Evolutionary conservation across 176 grass and related monocot species (phyloP), one percentile per base, ranked within the genome.

Genomic region (Avena insularis): DNA sequence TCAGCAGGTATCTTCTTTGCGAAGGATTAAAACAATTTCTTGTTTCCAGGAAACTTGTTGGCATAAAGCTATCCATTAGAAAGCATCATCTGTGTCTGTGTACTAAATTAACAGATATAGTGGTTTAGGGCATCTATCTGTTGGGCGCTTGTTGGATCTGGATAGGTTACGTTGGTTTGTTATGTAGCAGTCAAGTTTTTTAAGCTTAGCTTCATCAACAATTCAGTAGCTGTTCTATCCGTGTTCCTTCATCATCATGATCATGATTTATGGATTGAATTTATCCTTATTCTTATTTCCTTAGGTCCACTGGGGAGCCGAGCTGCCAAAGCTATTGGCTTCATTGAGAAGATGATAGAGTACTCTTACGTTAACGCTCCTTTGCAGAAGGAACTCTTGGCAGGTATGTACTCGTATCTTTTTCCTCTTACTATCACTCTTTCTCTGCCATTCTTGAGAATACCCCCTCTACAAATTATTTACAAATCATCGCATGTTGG

Each of bases 281-380:
- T 3, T 29, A 46, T 21, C 0, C 19, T 79, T 65, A 15, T 63
- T 50, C 25, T 79, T 64, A 15, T 63, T 50, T 89, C 17, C 21
- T 50, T 84, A 97, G 95, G 95, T 60, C 95, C 95, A 58, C n/a
- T 95, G 79, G 95, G 95, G 82, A 97, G 92, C 71, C 88, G 92
- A 71, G 95, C 92, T 63, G 95, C 95, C 20, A 97, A 95, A 81
- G 95, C 95, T 56, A 95, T 97, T 19, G 95, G 95, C 6, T 97
- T 97, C 89, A 97, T 93, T 0, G 93, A 97, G 51, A 97, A 93
- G 87, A 97, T 97, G 83, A 95, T 97, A 6, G 91, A 95, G 14
- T 97, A 97, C 80, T 97, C 95, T 0, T 97, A 90, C 8, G 45
- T 82, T 5, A 97, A 97, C 21, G 95, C 92, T 47, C 95, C 95